phyloP scores from a whole-genome alignment of 352 stramenopile genomes.

The Peronospora farinosa region DNA sequence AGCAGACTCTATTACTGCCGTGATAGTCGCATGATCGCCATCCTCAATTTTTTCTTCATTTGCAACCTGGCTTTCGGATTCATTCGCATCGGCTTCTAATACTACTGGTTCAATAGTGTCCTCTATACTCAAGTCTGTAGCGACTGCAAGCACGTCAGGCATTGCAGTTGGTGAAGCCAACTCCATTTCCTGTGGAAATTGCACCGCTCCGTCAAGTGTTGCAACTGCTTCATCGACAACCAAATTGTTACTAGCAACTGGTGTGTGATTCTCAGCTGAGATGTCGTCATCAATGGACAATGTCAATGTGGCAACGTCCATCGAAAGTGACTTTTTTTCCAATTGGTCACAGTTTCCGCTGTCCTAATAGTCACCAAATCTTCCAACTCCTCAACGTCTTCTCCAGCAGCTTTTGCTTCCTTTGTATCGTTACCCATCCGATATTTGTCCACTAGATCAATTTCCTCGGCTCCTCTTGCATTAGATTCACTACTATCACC shows the following conservation, averaged over 20 bases:
- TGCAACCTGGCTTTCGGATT: conserved; percentile 9
- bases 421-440: neutral
- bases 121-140: conserved; percentile 7
- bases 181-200: conserved; percentile 22
- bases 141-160: conserved; percentile 14
- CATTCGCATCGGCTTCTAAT: conserved; percentile 14
- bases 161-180: conserved; percentile 30
- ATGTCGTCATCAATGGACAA: conserved; percentile 16
- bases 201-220: conserved; percentile 23
- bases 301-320: conserved; percentile 1
- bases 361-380: conserved; percentile 13
- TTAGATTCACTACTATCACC: conserved; percentile 4
- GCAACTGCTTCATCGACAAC: conserved; percentile 15
- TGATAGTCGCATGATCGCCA: conserved; percentile 44
- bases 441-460: neutral
- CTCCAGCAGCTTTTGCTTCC: neutral
- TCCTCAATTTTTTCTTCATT: conserved; percentile 18
- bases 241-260: conserved; percentile 5
- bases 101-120: neutral
- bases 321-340: conserved; percentile 2
- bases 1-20: conserved; percentile 29
- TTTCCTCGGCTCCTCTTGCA: neutral
- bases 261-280: neutral
- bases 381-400: conserved; percentile 7
- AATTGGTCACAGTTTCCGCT: conserved; percentile 1